A percentile compares a stretch with the other conserved stretches of the same genome.
These are phyloP conservation scores for Talaromyces sp. DNA, from an alignment of 2,329 filamentous ascomycete species.

Conservation along the genomic window DNA sequence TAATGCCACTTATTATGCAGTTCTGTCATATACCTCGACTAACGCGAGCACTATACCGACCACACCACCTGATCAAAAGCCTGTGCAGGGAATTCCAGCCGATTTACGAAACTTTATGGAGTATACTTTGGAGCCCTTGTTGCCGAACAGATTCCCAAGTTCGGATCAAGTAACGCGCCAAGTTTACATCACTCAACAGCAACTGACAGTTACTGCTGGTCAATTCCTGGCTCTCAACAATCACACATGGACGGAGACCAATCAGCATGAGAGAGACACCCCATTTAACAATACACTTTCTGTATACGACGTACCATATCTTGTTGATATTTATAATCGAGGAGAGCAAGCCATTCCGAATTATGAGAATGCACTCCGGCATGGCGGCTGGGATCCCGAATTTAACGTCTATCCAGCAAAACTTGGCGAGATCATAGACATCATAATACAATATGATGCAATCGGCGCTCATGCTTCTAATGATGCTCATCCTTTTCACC, in stretches of 20 bases:
- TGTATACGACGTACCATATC: slow-evolving; percentile 38
- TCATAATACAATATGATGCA: slow-evolving; percentile 43
- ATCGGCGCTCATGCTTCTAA: slow-evolving; percentile 25
- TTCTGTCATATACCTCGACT: slow-evolving; percentile 22
- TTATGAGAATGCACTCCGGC: slow-evolving; percentile 34
- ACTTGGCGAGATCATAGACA: slow-evolving; percentile 47
- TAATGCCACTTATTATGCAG: slow-evolving; percentile 27
- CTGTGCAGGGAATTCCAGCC: slow-evolving; percentile 20
- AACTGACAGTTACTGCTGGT: slow-evolving; percentile 27
- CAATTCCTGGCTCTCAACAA: slow-evolving; percentile 39
- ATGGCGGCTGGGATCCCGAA: slow-evolving; percentile 44
- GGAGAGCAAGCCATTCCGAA: slow-evolving; percentile 39
- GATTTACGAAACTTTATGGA: slow-evolving; percentile 19
- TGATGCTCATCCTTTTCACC: slow-evolving; percentile 47
- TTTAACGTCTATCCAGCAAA: slow-evolving; percentile 42
- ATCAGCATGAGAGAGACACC: slow-evolving; percentile 17
- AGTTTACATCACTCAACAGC: background rate
- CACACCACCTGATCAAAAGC: slow-evolving; percentile 14
- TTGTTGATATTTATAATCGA: slow-evolving; percentile 47
- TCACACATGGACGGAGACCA: slow-evolving; percentile 44
- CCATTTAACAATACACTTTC: slow-evolving; percentile 1
- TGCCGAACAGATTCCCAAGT: slow-evolving; percentile 31
- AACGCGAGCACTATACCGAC: slow-evolving; percentile 6
- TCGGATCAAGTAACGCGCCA: slow-evolving; percentile 26
- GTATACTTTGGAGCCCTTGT: slow-evolving; percentile 1